Percentiles rank a stretch among this genome's conserved stretches.
These are phyloP conservation scores for Nannochloropsis granulata DNA, from an alignment of 108 stramenopile genomes.

Conservation along the genomic window DNA sequence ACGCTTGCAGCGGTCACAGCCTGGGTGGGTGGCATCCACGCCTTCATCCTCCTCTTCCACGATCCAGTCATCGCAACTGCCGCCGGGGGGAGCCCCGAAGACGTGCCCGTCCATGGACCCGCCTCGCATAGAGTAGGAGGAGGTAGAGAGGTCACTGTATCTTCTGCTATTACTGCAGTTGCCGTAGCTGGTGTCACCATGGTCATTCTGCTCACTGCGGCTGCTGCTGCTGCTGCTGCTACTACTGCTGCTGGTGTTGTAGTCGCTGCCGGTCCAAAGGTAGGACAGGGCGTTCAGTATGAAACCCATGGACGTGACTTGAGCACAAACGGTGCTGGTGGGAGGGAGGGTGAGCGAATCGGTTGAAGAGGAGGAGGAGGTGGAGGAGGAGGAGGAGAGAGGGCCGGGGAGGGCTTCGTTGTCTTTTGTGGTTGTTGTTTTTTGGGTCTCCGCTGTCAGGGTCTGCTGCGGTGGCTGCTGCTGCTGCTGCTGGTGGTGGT, in stretches of 20 bases:
- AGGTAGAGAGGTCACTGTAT: neutral
- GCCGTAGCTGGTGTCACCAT: neutral
- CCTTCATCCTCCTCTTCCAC: neutral
- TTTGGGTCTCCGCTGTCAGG: neutral
- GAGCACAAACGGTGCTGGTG: neutral
- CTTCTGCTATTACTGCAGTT: neutral
- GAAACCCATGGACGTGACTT: neutral
- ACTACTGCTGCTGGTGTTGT: neutral
- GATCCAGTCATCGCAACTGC: neutral
- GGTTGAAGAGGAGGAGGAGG: neutral
- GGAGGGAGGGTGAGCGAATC: neutral
- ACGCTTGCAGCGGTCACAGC: neutral
- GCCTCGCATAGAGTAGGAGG: neutral
- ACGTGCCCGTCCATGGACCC: neutral
- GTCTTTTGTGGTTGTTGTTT: neutral
- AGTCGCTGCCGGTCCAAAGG: neutral
- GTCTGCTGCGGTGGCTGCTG: neutral
- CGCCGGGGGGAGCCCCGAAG: neutral
- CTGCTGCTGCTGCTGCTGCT: neutral
- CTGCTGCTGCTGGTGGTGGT: neutral
- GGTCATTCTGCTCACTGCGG: neutral
- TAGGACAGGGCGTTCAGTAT: neutral
- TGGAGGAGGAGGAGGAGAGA: neutral
- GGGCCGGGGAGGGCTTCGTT: neutral
- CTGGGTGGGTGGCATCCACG: neutral